Evolutionary conservation across 306 rosid species (phyloP), one percentile per base, ranked within the genome.

Genomic region (Lathyrus aphaca): DNA sequence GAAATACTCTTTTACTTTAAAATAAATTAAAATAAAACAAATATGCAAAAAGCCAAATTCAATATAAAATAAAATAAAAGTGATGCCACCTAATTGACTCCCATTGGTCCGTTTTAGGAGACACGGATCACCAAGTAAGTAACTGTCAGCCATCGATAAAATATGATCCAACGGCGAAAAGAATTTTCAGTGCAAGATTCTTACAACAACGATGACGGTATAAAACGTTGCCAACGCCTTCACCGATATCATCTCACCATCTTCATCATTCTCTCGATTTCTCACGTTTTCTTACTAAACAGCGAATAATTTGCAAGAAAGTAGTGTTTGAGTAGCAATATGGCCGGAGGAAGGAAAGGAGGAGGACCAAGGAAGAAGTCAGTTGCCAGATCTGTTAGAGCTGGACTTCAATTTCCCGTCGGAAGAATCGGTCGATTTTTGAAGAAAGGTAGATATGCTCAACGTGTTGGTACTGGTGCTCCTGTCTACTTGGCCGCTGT

Each of bases 361-460:
- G 82, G 85, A 0, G 89, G 79, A 0, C 68, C 82, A 4, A 77
- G 83, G 76, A 87, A 87, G 85, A 87, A 85, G 72, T 6, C 90
- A 0, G 88, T 85, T 0, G 15, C 90, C 30, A 83, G 78, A 68
- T 88, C 94, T 1, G 35, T 55, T 6, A 83, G 76, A 13, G 90
- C 90, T 3, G 94, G 90, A 10, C 94, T 88, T 17, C 94, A 88
- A 54, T 88, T 88, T 35, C 94, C 94, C 4, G 94, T 88, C 2
- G 94, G 90, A 25, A 79, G 94, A 5, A 81, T 88, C 2, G 88
- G 85, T 0, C 88, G 88, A 1, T 88, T 54, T 37, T 54, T 88
- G 51, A 88, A 88, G 39, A 35, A 35, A 35, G 39, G 39, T 35
- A 35, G 39, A 35, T 35, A 35, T 7, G 39, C 39, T 35, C 39